Conservation (phyloP, 495 filamentous ascomycete species). For the Neurospora sp. region DNA sequence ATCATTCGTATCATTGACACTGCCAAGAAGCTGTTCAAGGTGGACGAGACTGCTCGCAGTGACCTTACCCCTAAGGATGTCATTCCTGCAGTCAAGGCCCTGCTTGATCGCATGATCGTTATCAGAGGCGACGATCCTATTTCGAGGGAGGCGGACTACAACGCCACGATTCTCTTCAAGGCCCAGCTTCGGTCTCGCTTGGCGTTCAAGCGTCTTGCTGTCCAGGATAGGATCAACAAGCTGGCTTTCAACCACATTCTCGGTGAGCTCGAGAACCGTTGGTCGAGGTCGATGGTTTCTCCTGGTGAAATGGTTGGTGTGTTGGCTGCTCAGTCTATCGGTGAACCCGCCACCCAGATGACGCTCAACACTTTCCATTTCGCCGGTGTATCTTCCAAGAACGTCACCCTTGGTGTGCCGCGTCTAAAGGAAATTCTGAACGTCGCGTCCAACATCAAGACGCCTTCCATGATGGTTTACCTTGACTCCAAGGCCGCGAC, state of each 20-base stretch:
- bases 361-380: conserved; percentile 99
- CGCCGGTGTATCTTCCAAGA: conserved; percentile 98
- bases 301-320: conserved; percentile 99
- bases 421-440: conserved; percentile 99
- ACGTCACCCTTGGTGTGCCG: conserved; percentile 96
- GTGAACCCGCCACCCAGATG: conserved; percentile 98
- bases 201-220: conserved; percentile 82
- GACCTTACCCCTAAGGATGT: conserved; percentile 86
- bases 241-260: conserved; percentile 88
- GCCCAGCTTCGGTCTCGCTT: conserved; percentile 80
- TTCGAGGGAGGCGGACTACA: conserved; percentile 76
- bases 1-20: conserved; percentile 81
- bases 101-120: conserved; percentile 68
- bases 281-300: conserved; percentile 65
- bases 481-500: conserved; percentile 49
- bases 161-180: conserved; percentile 83
- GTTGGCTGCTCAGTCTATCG: conserved; percentile 93
- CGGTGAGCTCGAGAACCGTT: conserved; percentile 82
- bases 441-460: conserved; percentile 96
- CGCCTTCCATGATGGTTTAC: conserved; percentile 93
- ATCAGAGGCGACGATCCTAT: conserved; percentile 76
- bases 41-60: conserved; percentile 72
- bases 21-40: conserved; percentile 79
- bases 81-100: conserved; percentile 64
- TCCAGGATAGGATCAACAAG: conserved; percentile 74